A percentile compares a stretch with the other conserved stretches of the same genome.
Conservation (phyloP, 345 rosid species). For the Psidium guajava region DNA sequence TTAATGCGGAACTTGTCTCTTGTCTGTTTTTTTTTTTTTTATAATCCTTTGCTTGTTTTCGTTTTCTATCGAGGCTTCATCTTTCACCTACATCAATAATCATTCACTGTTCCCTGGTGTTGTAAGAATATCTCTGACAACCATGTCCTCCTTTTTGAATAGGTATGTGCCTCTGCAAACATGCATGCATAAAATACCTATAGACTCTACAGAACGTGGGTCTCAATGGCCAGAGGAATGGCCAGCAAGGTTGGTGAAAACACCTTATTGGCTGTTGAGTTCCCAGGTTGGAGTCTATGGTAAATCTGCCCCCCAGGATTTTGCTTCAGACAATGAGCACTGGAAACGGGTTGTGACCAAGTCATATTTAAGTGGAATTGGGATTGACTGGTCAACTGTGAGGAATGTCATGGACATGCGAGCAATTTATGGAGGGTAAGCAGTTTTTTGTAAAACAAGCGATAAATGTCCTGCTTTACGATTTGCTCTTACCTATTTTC, state of each 20-base stretch:
- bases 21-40: neutral
- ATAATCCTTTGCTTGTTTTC: neutral
- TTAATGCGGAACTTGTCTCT: neutral
- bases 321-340: conserved; percentile 58
- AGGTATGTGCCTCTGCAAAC: conserved; percentile 89
- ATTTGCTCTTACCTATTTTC: neutral
- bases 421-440: conserved; percentile 92
- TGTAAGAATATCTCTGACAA: neutral
- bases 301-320: conserved; percentile 85
- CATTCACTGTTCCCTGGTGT: neutral
- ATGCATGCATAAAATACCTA: conserved; percentile 81
- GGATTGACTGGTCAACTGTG: conserved; percentile 75
- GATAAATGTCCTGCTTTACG: neutral
- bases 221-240: conserved; percentile 92
- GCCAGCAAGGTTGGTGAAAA: conserved; percentile 74
- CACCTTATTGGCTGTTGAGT: conserved; percentile 81
- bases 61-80: neutral
- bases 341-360: conserved; percentile 88
- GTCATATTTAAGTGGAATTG: conserved; percentile 73
- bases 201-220: conserved; percentile 52
- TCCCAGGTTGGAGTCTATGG: conserved; percentile 90
- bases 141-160: neutral
- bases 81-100: neutral
- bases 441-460: neutral
- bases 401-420: conserved; percentile 98